Conservation (phyloP, 1,139 yeast genomes). For the Geotrichum australiense region DNA sequence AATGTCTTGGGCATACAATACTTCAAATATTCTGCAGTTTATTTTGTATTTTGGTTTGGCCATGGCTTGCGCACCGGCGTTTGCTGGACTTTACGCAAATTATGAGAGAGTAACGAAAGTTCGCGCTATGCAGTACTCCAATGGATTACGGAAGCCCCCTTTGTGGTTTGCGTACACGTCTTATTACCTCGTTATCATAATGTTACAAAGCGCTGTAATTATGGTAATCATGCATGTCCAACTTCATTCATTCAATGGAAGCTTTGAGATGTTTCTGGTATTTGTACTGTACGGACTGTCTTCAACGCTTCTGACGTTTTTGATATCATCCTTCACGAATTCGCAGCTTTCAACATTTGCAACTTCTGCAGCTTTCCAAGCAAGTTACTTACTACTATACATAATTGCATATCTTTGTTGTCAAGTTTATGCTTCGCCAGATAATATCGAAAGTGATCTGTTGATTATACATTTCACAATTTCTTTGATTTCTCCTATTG, state of each 20-base stretch:
- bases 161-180: constrained; percentile 33
- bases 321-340: constrained; percentile 30
- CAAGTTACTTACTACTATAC: constrained; percentile 31
- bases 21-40: constrained; percentile 34
- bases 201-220: constrained; percentile 27
- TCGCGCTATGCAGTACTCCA: constrained; percentile 36
- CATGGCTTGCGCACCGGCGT: constrained; percentile 35
- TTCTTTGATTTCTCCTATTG: constrained; percentile 30
- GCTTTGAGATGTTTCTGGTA: constrained; percentile 32
- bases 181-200: constrained; percentile 26
- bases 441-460: constrained; percentile 23
- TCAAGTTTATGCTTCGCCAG: constrained; percentile 30
- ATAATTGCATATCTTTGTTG: constrained; percentile 32
- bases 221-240: constrained; percentile 29
- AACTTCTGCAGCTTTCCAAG: constrained; percentile 32
- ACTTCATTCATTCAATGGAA: constrained; percentile 24
- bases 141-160: constrained; percentile 34
- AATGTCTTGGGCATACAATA: constrained; percentile 28
- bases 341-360: constrained; percentile 37
- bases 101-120: constrained; percentile 33
- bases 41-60: constrained; percentile 33
- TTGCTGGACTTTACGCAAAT: constrained; percentile 34
- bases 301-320: constrained; percentile 29
- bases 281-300: constrained; percentile 32
- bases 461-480: constrained; percentile 29